These are phyloP conservation scores for Discostella stelligeroides DNA, from an alignment of 108 stramenopile genomes.

Conservation along the genomic window DNA sequence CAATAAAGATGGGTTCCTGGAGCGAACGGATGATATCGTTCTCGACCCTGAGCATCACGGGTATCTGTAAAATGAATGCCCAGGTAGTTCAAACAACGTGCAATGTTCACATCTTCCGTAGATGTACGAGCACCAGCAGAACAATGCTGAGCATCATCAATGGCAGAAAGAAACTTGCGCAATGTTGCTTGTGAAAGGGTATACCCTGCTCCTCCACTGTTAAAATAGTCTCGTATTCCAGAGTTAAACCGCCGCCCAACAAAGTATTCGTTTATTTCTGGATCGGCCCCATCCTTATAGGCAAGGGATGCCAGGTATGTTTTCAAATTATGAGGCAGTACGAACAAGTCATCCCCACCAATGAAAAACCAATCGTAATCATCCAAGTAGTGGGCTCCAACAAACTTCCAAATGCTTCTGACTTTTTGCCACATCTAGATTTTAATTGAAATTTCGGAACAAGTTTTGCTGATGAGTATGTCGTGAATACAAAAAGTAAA, in stretches of 20 bases:
- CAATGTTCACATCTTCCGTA: slow-evolving; percentile 73
- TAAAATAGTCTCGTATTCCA: slow-evolving; percentile 62
- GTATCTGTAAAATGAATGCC: slow-evolving; percentile 65
- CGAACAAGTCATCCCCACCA: slow-evolving; percentile 94
- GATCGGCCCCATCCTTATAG: slow-evolving; percentile 39
- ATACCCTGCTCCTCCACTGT: slow-evolving; percentile 81
- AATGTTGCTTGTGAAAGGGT: slow-evolving; percentile 57
- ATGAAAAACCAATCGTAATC: slow-evolving; percentile 92
- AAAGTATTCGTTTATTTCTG: slow-evolving; percentile 64
- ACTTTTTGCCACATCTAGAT: slow-evolving; percentile 77
- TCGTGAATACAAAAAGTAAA: neutral
- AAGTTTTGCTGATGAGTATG: neutral
- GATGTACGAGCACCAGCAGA: slow-evolving; percentile 44
- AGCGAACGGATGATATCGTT: slow-evolving; percentile 82
- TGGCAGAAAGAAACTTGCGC: slow-evolving; percentile 35
- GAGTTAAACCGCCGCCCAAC: slow-evolving; percentile 72
- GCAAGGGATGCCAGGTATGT: slow-evolving; percentile 55
- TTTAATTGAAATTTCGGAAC: neutral
- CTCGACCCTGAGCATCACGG: slow-evolving; percentile 63
- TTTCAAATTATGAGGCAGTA: slow-evolving; percentile 88
- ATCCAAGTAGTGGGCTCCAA: slow-evolving; percentile 77
- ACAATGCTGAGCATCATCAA: slow-evolving; percentile 58
- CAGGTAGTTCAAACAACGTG: slow-evolving; percentile 44
- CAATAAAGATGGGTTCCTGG: slow-evolving; percentile 67
- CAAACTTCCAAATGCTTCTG: slow-evolving; percentile 84